Evolutionary conservation across 2,329 filamentous ascomycete species (phyloP).

Genomic region (Nemania serpens): DNA sequence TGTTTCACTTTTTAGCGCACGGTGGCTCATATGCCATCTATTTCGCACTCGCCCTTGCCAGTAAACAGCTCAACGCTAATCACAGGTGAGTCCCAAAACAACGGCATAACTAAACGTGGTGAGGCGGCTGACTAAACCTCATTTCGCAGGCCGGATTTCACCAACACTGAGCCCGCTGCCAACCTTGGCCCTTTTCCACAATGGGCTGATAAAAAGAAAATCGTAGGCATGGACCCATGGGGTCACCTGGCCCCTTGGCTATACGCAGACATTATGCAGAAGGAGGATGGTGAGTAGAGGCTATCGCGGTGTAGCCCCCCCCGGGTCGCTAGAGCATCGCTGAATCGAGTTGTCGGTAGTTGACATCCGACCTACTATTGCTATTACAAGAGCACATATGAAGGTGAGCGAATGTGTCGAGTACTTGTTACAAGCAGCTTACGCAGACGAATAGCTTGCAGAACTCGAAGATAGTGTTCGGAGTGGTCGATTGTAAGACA

Average conservation of each 20-base stretch:
- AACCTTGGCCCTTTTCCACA: slow-evolving; percentile 86
- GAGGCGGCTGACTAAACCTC: slow-evolving; percentile 17
- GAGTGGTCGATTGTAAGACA: slow-evolving; percentile 68
- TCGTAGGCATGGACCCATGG: slow-evolving; percentile 95
- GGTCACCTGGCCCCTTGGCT: slow-evolving; percentile 86
- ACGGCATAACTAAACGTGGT: background rate
- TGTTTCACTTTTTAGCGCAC: slow-evolving; percentile 41
- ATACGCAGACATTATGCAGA: slow-evolving; percentile 77
- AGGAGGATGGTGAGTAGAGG: slow-evolving; percentile 63
- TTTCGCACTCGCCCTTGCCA: slow-evolving; percentile 89
- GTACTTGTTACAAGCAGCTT: slow-evolving; percentile 20
- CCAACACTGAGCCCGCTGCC: slow-evolving; percentile 89
- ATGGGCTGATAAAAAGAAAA: slow-evolving; percentile 90
- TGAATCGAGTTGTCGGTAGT: slow-evolving; percentile 49
- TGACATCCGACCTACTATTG: slow-evolving; percentile 88
- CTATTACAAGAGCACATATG: slow-evolving; percentile 92
- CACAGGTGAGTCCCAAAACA: slow-evolving; percentile 60
- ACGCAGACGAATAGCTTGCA: slow-evolving; percentile 60
- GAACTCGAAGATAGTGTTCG: slow-evolving; percentile 90
- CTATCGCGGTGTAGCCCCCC: background rate
- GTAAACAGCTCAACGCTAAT: slow-evolving; percentile 82
- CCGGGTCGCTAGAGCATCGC: background rate
- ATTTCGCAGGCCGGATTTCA: slow-evolving; percentile 59
- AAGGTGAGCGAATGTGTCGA: slow-evolving; percentile 51
- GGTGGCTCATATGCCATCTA: slow-evolving; percentile 97